Evolutionary conservation across 352 stramenopile species (phyloP), one percentile per base, ranked within the genome.

Genomic region (Phytophthora cryptogea): DNA sequence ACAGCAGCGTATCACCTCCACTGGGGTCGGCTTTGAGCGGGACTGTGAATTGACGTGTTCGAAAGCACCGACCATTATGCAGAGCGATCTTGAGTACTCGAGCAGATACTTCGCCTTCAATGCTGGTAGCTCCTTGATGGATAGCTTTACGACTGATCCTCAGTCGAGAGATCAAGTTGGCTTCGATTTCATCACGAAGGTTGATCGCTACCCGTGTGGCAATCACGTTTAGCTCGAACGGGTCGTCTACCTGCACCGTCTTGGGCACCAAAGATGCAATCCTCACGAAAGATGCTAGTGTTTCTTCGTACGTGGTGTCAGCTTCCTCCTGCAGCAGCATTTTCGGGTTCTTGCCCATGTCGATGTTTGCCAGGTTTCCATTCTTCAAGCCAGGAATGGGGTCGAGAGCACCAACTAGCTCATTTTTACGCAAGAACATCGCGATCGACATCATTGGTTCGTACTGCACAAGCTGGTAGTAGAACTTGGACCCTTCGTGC

Each of bases 41-140:
- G 5, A 96, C 57, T 3, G 68, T 92, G 41, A 85, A 74, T 30
- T 88, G 64, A 14, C 76, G 66, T 10, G 84, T 89, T 20, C 79
- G 69, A 40, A 96, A 92, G 42, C 79, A 86, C 4, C 90, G 73
- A 5, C 90, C 92, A 57, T 97, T 98, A 64, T 98, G 92, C 8
- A 97, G 71, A 5, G 85, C 86, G 16, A 97, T 45, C 60, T 93
- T 94, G 10, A 97, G 52, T 8, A 91, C 74, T 5, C 91, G 73
- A 20, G 79, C 76, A 1, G 90, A 86, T 10, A 96, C 70, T 35
- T 93, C 73, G 1, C 84, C 83, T 48, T 80, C 66, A 33, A 93
- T 75, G 16, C 59, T 75, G 2, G 57, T 53, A 0, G 82, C 83
- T 0, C 81, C 75, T 37, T 71, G 51, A 28, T 92, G 66, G 26